These are phyloP conservation scores for Fusarium graminum DNA, from an alignment of 2,329 filamentous ascomycete species.

Conservation along the genomic window DNA sequence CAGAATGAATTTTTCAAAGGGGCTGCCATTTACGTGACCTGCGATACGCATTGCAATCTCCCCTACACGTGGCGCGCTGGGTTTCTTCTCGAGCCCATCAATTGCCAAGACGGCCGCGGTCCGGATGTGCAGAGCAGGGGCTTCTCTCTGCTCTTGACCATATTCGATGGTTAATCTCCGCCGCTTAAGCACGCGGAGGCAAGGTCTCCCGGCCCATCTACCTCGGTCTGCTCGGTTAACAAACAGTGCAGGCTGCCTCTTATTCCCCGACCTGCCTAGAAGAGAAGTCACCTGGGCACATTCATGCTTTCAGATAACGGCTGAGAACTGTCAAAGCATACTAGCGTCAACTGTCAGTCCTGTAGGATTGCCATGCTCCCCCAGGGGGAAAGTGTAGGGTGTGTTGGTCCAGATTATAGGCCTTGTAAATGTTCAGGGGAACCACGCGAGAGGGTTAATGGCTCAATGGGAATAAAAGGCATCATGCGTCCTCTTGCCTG, in stretches of 20 bases:
- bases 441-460: not conserved
- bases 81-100: not conserved
- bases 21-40: no score
- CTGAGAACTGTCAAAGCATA: not conserved
- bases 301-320: not conserved
- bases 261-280: not conserved
- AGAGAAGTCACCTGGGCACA: not conserved
- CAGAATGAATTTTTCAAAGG: no score
- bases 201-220: not conserved
- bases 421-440: not conserved
- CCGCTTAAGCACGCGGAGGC: not conserved
- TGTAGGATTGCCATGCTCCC: not conserved
- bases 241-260: not conserved
- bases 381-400: no score
- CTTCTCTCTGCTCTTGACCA: not conserved
- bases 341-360: not conserved
- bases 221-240: not conserved
- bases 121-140: not conserved
- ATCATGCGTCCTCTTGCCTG: not conserved
- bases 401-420: no score
- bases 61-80: not conserved
- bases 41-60: not conserved
- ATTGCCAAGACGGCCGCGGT: not conserved
- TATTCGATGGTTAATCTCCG: not conserved
- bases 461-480: conserved; percentile 14